Conservation (phyloP, 208 protist genomes). For the Trypanosoma rangeli region DNA sequence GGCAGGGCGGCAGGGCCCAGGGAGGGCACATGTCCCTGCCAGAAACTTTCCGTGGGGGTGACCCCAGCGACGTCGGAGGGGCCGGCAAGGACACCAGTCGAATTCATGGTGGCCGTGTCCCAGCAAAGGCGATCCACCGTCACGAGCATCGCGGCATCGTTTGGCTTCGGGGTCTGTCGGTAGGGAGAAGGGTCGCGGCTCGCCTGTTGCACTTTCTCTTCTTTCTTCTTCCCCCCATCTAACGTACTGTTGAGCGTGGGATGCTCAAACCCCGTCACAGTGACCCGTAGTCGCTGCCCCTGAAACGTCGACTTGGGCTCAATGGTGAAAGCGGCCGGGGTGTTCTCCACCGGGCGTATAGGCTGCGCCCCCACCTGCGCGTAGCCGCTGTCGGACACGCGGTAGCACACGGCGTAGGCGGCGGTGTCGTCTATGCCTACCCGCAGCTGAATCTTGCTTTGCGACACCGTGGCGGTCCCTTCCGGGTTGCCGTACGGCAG, state of each 20-base stretch:
- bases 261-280: conserved; percentile 42
- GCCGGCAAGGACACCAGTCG: conserved; percentile 37
- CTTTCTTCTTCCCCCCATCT: neutral
- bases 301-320: conserved; percentile 56
- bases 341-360: conserved; percentile 44
- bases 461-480: conserved; percentile 1
- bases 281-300: conserved; percentile 75
- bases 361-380: conserved; percentile 45
- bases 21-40: conserved; percentile 76
- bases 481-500: conserved; percentile 67
- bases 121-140: conserved; percentile 55
- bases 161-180: neutral
- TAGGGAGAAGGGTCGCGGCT: neutral
- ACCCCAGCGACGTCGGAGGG: conserved; percentile 32
- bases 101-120: conserved; percentile 46
- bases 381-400: conserved; percentile 72
- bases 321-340: conserved; percentile 35
- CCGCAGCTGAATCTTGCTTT: conserved; percentile 40
- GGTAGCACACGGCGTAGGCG: conserved; percentile 78
- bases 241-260: conserved; percentile 18
- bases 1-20: conserved; percentile 65
- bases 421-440: conserved; percentile 58
- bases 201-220: neutral
- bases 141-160: conserved; percentile 78
- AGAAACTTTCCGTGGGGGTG: conserved; percentile 23